Conservation (phyloP, 2,329 filamentous ascomycete species). For the Claviceps humidiphila region DNA sequence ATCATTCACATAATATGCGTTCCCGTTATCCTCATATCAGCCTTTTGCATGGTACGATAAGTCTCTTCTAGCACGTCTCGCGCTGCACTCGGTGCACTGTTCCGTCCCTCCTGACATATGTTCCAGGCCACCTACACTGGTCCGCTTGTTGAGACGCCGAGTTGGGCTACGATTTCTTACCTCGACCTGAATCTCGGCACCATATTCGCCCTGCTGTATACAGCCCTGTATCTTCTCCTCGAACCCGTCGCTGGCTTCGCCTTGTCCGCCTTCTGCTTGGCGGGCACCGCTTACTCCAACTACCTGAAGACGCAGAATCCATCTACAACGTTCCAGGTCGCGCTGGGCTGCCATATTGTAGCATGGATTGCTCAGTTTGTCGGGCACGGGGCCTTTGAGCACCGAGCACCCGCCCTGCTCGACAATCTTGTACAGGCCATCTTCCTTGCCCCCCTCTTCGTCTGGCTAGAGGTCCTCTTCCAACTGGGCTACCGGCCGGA, state of each 20-base stretch:
- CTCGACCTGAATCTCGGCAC: constrained; percentile 54
- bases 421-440: constrained; percentile 88
- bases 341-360: constrained; percentile 54
- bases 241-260: constrained; percentile 83
- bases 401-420: constrained; percentile 73
- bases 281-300: constrained; percentile 61
- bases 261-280: constrained; percentile 64
- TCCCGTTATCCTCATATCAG: constrained; percentile 59
- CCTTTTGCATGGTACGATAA: constrained; percentile 53
- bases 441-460: constrained; percentile 88
- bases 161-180: constrained; percentile 54
- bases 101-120: constrained; percentile 1
- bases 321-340: constrained; percentile 37
- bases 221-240: constrained; percentile 74
- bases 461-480: constrained; percentile 93
- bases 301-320: constrained; percentile 50
- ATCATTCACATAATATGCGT: constrained; percentile 71
- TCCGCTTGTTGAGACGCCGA: constrained; percentile 49
- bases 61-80: not conserved
- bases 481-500: constrained; percentile 80
- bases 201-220: constrained; percentile 53
- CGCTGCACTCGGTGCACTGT: not conserved
- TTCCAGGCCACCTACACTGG: constrained; percentile 47
- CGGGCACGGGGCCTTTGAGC: constrained; percentile 81
- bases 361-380: constrained; percentile 86